Conservation (phyloP, 1,139 yeast genomes). For the Magnusiomyces paraingens region DNA sequence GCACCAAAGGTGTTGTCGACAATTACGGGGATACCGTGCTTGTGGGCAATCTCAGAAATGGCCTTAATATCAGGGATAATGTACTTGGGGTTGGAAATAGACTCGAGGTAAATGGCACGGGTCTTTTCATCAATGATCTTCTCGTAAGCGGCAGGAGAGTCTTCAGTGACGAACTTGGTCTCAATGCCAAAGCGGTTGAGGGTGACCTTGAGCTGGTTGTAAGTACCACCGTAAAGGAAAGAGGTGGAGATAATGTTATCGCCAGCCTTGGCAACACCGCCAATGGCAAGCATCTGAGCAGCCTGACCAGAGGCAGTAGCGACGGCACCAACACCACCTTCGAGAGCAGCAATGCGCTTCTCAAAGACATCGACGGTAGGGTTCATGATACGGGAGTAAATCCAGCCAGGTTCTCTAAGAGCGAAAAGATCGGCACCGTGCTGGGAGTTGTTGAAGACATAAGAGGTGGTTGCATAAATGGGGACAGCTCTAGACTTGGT, state of each 20-base stretch:
- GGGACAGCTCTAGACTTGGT: conserved; percentile 82
- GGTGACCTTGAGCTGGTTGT: conserved; percentile 88
- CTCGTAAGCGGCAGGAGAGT: conserved; percentile 62
- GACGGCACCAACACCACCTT: conserved; percentile 84
- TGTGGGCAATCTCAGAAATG: conserved; percentile 71
- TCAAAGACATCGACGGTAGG: conserved; percentile 92
- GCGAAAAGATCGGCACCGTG: conserved; percentile 91
- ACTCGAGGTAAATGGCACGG: conserved; percentile 82
- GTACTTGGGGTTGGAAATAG: conserved; percentile 91
- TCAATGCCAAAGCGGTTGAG: conserved; percentile 84
- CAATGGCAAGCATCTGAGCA: conserved; percentile 80
- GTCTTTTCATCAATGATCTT: conserved; percentile 72
- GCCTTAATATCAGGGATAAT: conserved; percentile 87
- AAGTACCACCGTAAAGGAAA: conserved; percentile 93
- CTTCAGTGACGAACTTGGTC: conserved; percentile 77
- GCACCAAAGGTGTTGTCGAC: conserved; percentile 98
- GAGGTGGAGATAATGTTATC: conserved; percentile 85
- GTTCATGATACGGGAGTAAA: conserved; percentile 85
- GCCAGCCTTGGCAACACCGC: conserved; percentile 80
- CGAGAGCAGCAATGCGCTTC: conserved; percentile 85
- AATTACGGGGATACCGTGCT: conserved; percentile 82
- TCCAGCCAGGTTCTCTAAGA: conserved; percentile 71
- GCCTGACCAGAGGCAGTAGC: conserved; percentile 96
- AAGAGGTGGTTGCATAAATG: conserved; percentile 64
- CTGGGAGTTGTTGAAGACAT: conserved; percentile 76